phyloP scores from a whole-genome alignment of 176 grass and related monocot genomes.

The Tuctoria greenei region DNA sequence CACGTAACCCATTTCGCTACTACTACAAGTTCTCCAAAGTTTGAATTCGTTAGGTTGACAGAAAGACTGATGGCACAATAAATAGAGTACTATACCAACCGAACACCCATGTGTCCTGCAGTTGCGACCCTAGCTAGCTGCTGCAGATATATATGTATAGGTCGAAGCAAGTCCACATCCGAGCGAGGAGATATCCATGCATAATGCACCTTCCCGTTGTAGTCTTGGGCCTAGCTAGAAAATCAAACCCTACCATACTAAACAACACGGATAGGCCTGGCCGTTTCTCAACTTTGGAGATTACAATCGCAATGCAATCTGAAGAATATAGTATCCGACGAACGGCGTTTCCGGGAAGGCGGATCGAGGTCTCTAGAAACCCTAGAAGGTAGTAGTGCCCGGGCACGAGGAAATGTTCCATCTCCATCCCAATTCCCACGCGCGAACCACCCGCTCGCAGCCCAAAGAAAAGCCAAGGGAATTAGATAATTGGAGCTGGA shows the following conservation, averaged over 20 bases:
- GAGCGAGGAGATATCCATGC: constrained; percentile 8
- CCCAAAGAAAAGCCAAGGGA: constrained; percentile 1
- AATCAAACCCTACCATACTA: constrained; percentile 29
- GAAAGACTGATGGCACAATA: not conserved
- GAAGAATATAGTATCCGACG: not conserved
- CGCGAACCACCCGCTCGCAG: constrained; percentile 17
- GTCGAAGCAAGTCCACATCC: not conserved
- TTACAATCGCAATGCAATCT: not conserved
- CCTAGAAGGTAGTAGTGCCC: not conserved
- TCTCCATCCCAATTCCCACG: not conserved
- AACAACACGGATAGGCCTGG: not conserved
- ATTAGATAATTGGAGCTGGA: not conserved
- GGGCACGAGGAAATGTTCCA: not conserved
- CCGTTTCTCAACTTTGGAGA: not conserved
- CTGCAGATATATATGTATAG: not conserved
- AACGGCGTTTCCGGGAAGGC: not conserved
- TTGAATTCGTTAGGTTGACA: not conserved
- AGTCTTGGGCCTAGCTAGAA: not conserved
- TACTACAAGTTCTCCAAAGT: not conserved
- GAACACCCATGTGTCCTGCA: not conserved
- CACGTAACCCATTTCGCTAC: not conserved
- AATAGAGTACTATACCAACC: not conserved
- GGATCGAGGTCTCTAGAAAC: not conserved
- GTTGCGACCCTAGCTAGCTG: not conserved
- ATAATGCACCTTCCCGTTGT: constrained; percentile 36